Evolutionary conservation across 257 asterid species (phyloP), one percentile per base, ranked within the genome.

Genomic region (Solanum etuberosum): DNA sequence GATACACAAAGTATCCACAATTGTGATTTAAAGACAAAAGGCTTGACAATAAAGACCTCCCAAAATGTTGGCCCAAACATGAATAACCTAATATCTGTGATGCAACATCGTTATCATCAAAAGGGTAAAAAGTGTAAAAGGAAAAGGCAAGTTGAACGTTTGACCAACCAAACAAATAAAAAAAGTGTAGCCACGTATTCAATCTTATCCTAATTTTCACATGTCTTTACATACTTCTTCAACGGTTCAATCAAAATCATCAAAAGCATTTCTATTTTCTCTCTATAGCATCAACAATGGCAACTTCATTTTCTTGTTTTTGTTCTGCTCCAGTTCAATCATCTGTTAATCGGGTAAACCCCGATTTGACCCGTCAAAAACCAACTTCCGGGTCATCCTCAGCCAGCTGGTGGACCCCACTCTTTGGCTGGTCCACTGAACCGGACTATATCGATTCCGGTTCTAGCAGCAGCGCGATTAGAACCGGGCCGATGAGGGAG

Each of bases 371-470:
- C 38, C 37, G 74, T 15, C 86, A 90, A 61, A 85, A 43, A 25
- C 37, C 63, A 63, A 21, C 29, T 42, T 3, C 59, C 27, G 77
- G 48, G 38, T 74, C 84, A 11, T 46, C 93, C n/a, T 61, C 68
- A 23, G 68, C 70, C 16, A 63, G 70, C 1, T 67, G 74, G 74
- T 68, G 74, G 74, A 68, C 92, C 83, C 96, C 97, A 5, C 87
- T 93, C 8, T 95, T 94, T 81, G 94, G 95, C 2, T 89, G 93
- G 89, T 86, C 96, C 29, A 83, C 96, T 9, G 95, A 94, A 59
- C 94, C 95, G 51, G 95, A 93, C 85, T 94, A 95, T 87, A 65
- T 93, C 42, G 59, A 80, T 80, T 29, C 85, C 15, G 38, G 65
- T 25, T 43, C 63, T 18, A 68, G 37, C 20, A 65, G 34, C 7